A percentile compares a stretch with the other conserved stretches of the same genome.
Evolutionary conservation across 1,284 basidiomycete genomes (phyloP).

Genomic region (Macrocystidia cucumis): DNA sequence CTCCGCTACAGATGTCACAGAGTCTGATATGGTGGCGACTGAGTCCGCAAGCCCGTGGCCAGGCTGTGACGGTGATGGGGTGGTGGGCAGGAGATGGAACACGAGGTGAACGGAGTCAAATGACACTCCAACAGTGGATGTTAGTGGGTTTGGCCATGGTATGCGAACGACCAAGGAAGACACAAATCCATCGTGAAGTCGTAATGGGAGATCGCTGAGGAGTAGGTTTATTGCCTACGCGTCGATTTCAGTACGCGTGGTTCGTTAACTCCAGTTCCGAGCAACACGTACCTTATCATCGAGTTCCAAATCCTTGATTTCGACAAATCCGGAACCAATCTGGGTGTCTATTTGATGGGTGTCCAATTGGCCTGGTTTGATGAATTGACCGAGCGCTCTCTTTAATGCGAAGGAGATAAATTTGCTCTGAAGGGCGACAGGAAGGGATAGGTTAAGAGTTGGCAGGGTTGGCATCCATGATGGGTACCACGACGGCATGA

Average conservation of each 20-base stretch:
- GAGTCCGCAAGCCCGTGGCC: constrained; percentile 36
- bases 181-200: constrained; percentile 65
- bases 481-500: constrained; percentile 28
- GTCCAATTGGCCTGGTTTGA: constrained; percentile 86
- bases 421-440: constrained; percentile 79
- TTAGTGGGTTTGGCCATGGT: constrained; percentile 70
- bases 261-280: too few species aligned
- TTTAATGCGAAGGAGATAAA: constrained; percentile 88
- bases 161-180: constrained; percentile 70
- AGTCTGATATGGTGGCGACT: constrained; percentile 51
- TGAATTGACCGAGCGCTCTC: constrained; percentile 77
- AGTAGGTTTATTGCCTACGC: constrained; percentile 74
- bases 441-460: constrained; percentile 63
- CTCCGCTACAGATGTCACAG: constrained; percentile 75
- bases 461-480: constrained; percentile 61
- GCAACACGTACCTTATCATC: constrained; percentile 51
- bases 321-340: constrained; percentile 82
- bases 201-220: constrained; percentile 62
- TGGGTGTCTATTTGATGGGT: constrained; percentile 86
- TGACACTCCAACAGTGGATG: constrained; percentile 63
- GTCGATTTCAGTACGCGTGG: too few species aligned
- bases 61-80: constrained; percentile 8
- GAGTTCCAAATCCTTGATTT: constrained; percentile 79
- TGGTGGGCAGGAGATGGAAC: constrained; percentile 45
- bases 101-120: constrained; percentile 55